Conservation (phyloP, 1,284 basidiomycete species). For the Cutaneotrichosporon dermatis region DNA sequence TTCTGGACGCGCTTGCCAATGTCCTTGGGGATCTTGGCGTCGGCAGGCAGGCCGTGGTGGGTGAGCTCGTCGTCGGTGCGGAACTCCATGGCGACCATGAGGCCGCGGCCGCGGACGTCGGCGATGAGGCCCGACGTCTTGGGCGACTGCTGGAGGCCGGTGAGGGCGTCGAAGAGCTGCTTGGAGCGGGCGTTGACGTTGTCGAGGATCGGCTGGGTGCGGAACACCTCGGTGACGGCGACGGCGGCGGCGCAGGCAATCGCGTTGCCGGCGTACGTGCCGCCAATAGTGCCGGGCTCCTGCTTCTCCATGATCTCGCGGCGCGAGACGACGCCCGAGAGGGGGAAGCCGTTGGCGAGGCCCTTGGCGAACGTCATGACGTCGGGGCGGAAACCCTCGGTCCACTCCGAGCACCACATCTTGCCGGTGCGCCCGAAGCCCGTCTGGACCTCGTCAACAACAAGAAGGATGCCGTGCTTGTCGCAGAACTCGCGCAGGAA, state of each 20-base stretch:
- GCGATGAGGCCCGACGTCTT: constrained; percentile 51
- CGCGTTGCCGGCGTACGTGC: constrained; percentile 85
- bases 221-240: constrained; percentile 71
- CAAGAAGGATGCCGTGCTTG: constrained; percentile 70
- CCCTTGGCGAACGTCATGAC: constrained; percentile 83
- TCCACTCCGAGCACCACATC: constrained; percentile 67
- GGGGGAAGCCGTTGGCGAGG: constrained; percentile 64
- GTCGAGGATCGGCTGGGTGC: constrained; percentile 69
- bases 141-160: constrained; percentile 47
- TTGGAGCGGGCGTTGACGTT: constrained; percentile 72
- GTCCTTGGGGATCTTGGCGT: constrained; percentile 55
- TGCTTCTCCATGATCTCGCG: constrained; percentile 78
- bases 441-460: constrained; percentile 83
- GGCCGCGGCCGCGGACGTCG: constrained; percentile 50
- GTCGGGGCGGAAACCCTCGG: constrained; percentile 74
- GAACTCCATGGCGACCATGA: constrained; percentile 49
- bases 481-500: constrained; percentile 82
- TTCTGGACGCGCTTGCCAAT: constrained; percentile 71
- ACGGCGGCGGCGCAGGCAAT: constrained; percentile 82
- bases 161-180: constrained; percentile 65
- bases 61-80: constrained; percentile 28
- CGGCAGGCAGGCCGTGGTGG: constrained; percentile 38
- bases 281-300: constrained; percentile 76
- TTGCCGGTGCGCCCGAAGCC: constrained; percentile 88
- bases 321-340: constrained; percentile 76